These are phyloP conservation scores for Trichophyton benhamiae DNA, from an alignment of 2,329 filamentous ascomycete species.

Conservation along the genomic window DNA sequence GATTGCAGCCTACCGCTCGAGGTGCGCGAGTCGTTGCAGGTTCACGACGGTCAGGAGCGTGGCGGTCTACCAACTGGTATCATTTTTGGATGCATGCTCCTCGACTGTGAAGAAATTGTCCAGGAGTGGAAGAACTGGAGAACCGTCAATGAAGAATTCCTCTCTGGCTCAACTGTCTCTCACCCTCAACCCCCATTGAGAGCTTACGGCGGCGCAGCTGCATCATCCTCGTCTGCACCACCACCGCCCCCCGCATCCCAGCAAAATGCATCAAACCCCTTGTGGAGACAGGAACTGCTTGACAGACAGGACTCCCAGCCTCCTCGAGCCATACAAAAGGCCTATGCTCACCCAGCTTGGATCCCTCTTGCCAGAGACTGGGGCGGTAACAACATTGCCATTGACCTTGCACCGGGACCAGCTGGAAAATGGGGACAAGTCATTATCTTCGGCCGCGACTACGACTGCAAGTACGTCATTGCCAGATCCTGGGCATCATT, in stretches of 20 bases:
- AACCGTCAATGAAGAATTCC: slow-evolving; percentile 78
- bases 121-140: slow-evolving; percentile 98
- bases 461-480: slow-evolving; percentile 96
- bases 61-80: slow-evolving; percentile 83
- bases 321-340: slow-evolving; percentile 73
- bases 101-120: slow-evolving; percentile 96
- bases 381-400: slow-evolving; percentile 94
- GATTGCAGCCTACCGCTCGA: slow-evolving; percentile 90
- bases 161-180: slow-evolving; percentile 46
- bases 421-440: slow-evolving; percentile 90
- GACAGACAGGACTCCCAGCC: slow-evolving; percentile 80
- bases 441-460: slow-evolving; percentile 92
- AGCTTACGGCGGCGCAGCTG: slow-evolving; percentile 58
- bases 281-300: slow-evolving; percentile 77
- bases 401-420: slow-evolving; percentile 84
- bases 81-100: slow-evolving; percentile 84
- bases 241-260: slow-evolving; percentile 24
- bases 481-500: slow-evolving; percentile 85
- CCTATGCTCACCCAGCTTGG: slow-evolving; percentile 88
- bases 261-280: slow-evolving; percentile 44
- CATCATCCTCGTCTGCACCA: slow-evolving; percentile 48
- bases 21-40: slow-evolving; percentile 76
- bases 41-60: slow-evolving; percentile 95
- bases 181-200: slow-evolving; percentile 55
- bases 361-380: slow-evolving; percentile 93